A percentile compares a stretch with the other conserved stretches of the same genome.
Evolutionary conservation across 345 rosid genomes (phyloP).

Genomic region (Anastatica hierochuntica): DNA sequence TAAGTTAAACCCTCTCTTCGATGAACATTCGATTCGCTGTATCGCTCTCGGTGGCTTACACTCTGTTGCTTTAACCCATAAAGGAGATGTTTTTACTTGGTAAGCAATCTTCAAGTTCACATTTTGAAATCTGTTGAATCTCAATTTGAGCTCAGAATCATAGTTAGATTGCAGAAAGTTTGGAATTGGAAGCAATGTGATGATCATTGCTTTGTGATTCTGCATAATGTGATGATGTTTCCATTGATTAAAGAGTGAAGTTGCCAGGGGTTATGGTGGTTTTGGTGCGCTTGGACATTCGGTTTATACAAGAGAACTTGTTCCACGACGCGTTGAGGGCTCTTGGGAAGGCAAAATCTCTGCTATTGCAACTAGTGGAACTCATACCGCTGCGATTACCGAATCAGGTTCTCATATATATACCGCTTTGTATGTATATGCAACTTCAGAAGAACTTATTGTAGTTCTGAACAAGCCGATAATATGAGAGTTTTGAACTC

Average conservation of each 20-base stretch:
- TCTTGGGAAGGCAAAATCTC: slow-evolving; percentile 41
- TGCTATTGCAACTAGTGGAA: slow-evolving; percentile 73
- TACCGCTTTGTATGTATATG: neutral
- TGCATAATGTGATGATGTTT: slow-evolving; percentile 25
- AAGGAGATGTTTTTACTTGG: slow-evolving; percentile 73
- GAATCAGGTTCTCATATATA: slow-evolving; percentile 48
- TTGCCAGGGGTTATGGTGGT: slow-evolving; percentile 90
- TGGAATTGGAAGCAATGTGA: neutral
- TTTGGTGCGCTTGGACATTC: slow-evolving; percentile 93
- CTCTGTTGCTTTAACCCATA: slow-evolving; percentile 63
- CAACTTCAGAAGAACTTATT: neutral
- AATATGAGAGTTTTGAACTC: neutral
- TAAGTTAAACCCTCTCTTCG: slow-evolving; percentile 51
- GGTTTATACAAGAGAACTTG: slow-evolving; percentile 72
- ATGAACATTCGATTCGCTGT: slow-evolving; percentile 31
- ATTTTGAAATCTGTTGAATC: neutral
- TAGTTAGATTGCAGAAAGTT: neutral
- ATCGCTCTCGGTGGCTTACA: slow-evolving; percentile 84
- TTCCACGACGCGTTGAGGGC: slow-evolving; percentile 78
- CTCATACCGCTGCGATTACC: slow-evolving; percentile 75
- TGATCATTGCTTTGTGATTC: neutral
- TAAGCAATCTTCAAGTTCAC: slow-evolving; percentile 22
- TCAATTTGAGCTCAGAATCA: neutral
- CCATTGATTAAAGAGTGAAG: slow-evolving; percentile 38
- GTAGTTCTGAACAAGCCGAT: neutral